These are phyloP conservation scores for Boletus fagicola DNA, from an alignment of 768 basidiomycete genomes.

Conservation along the genomic window DNA sequence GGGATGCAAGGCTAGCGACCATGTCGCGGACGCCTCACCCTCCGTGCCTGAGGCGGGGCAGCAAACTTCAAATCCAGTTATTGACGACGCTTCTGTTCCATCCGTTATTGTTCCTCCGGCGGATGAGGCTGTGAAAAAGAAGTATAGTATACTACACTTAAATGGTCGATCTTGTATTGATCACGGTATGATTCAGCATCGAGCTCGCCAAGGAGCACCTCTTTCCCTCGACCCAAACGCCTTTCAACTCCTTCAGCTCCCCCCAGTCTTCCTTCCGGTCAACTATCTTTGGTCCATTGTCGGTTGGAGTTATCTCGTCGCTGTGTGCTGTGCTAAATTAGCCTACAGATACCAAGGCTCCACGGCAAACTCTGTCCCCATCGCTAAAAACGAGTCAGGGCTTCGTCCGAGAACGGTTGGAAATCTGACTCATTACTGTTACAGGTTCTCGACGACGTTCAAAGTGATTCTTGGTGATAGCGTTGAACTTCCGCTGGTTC, in stretches of 20 bases:
- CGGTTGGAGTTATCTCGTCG: slow-evolving; percentile 26
- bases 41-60: background rate
- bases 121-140: slow-evolving; percentile 28
- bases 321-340: slow-evolving; percentile 4
- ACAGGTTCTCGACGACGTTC: slow-evolving; percentile 36
- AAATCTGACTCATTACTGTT: slow-evolving; percentile 2
- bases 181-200: slow-evolving; percentile 32
- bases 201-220: slow-evolving; percentile 44
- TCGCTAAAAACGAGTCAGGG: slow-evolving; percentile 21
- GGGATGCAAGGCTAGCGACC: slow-evolving; percentile 1
- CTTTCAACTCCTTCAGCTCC: slow-evolving; percentile 20
- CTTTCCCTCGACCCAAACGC: slow-evolving; percentile 40
- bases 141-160: slow-evolving; percentile 12
- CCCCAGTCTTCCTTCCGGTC: slow-evolving; percentile 42
- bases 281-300: slow-evolving; percentile 73
- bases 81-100: slow-evolving; percentile 6
- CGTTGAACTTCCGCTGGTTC: slow-evolving; percentile 47
- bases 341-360: slow-evolving; percentile 27
- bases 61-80: slow-evolving; percentile 12
- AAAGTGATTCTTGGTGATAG: slow-evolving; percentile 50
- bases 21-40: background rate
- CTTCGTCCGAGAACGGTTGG: background rate
- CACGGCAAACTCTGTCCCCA: background rate
- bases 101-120: slow-evolving; percentile 1
- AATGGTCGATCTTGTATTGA: slow-evolving; percentile 1